Evolutionary conservation across 371 early-diverging fungal species (phyloP).

Genomic region (Mortierella sp.): DNA sequence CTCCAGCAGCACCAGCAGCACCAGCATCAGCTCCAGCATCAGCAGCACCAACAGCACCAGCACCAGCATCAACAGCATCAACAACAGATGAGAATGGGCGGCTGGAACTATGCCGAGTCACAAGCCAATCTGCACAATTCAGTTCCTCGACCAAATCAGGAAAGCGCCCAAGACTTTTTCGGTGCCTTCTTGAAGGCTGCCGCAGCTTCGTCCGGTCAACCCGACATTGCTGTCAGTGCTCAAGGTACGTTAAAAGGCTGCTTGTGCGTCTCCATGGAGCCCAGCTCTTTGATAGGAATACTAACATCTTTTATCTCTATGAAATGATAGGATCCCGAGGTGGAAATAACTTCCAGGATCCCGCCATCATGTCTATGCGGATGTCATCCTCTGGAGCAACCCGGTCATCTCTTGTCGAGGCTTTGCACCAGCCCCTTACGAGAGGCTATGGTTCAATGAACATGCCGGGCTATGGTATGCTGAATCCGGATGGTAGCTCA

Average conservation of each 20-base stretch:
- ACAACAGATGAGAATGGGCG: conserved; percentile 9
- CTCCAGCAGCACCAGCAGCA: not conserved
- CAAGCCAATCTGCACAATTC: not conserved
- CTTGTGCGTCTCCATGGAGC: not conserved
- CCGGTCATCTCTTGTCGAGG: conserved; percentile 31
- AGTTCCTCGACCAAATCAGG: conserved; percentile 8
- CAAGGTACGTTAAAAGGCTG: conserved; percentile 8
- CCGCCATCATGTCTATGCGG: conserved; percentile 75
- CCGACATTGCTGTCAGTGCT: conserved; percentile 2
- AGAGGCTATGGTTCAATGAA: conserved; percentile 11
- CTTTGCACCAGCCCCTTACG: conserved; percentile 25
- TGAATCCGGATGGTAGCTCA: not conserved
- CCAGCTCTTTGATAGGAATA: no score
- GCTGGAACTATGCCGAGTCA: conserved; percentile 10
- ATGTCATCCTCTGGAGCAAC: conserved; percentile 46
- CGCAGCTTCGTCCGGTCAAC: conserved; percentile 50
- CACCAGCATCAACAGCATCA: conserved; percentile 1
- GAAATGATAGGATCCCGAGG: conserved; percentile 2
- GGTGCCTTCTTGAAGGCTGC: conserved; percentile 78
- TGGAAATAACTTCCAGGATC: conserved; percentile 68
- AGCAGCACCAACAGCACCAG: not conserved
- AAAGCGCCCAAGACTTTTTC: conserved; percentile 74
- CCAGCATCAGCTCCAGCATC: no score
- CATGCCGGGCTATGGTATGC: no score
- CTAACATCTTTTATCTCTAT: not conserved